Evolutionary conservation across 331 rosid genomes (phyloP), one percentile per base, ranked within the genome.

Genomic region (Quercus lobata): DNA sequence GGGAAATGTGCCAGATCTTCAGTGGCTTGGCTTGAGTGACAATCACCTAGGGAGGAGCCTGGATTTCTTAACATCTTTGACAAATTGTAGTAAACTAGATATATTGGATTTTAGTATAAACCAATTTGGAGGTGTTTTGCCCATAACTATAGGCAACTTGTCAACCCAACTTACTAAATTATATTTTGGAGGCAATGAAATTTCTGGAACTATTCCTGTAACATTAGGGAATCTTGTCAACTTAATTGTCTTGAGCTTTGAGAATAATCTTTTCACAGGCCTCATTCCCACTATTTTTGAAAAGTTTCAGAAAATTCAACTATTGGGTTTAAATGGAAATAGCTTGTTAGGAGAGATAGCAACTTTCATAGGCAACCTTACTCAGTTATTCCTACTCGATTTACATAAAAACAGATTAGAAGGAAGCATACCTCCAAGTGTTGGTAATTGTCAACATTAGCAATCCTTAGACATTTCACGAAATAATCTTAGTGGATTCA

Each of bases 91-190:
- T 35, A 57, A 68, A 15, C 49, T 87, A 49, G 11, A 16, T 16
- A 4, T 5, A 1, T 32, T 87, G 8, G 56, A 11, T 24, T 2
- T 83, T 1, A 2, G 3, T 54, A 0, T 0, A 9, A 87, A 84
- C 66, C 81, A 81, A 29, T 86, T 89, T 65, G 84, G 83, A 53
- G 90, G 92, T 68, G 58, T 65, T 76, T 79, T 87, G 19, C 84
- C 89, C 1, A n/a, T 46, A 8, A 74, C 79, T 2, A 10, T 82
- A 35, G 88, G 85, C 21, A 89, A 89, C 71, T 73, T 89, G 16
- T 84, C 90, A 75, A 74, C 29, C 69, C 76, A 65, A 19, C 71
- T 89, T 21, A 68, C 2, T 2, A 0, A 9, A 10, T 41, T 82
- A 35, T 78, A 75, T 55, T 49, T 84, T 5, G 83, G 73, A 29